Percentiles rank a stretch among this genome's conserved stretches.
Conservation (phyloP, 192 early-diverging fungal genomes). For the Dissophora ornata region DNA sequence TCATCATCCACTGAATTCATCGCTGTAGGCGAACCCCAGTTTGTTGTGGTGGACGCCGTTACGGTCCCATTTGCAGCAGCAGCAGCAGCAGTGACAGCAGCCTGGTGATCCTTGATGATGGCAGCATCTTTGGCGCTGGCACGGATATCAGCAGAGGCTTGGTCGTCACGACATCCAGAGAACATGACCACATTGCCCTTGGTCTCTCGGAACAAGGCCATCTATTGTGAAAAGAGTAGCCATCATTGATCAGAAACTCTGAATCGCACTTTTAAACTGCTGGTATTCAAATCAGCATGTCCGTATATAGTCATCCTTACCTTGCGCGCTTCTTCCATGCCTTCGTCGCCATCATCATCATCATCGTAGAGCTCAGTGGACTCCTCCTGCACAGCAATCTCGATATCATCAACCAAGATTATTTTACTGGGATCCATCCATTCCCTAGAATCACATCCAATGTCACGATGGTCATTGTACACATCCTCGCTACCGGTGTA, state of each 20-base stretch:
- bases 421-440: not conserved
- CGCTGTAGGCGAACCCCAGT: constrained; percentile 11
- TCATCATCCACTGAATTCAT: constrained; percentile 15
- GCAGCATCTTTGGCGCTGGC: constrained; percentile 71
- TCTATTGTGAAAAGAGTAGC: constrained; percentile 6
- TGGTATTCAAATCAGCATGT: no score
- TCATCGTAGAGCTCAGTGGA: no score
- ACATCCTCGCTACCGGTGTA: not conserved
- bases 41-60: no score
- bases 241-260: no score
- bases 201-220: constrained; percentile 48
- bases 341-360: not conserved
- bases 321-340: constrained; percentile 32
- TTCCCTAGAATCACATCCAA: not conserved
- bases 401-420: no score
- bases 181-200: constrained; percentile 78
- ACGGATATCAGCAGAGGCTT: constrained; percentile 76
- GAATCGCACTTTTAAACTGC: no score
- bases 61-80: not conserved
- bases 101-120: constrained; percentile 69
- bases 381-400: no score
- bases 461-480: not conserved
- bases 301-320: no score
- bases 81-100: not conserved
- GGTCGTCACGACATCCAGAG: constrained; percentile 75